phyloP scores from a whole-genome alignment of 495 filamentous ascomycete species.

The Platismatia glauca region DNA sequence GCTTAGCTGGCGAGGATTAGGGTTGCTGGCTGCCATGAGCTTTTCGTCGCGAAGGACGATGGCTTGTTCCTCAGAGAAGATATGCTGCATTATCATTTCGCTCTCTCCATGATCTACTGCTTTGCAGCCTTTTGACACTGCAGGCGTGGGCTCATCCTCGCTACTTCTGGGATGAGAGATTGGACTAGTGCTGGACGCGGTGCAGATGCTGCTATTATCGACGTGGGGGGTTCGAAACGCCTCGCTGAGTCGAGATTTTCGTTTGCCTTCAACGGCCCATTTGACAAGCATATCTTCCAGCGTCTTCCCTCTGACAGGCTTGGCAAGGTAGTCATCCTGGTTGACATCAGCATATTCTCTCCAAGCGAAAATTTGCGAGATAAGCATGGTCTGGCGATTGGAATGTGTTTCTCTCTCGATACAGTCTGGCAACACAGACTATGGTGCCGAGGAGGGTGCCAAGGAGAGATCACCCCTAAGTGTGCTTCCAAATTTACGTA shows the following conservation, averaged over 20 bases:
- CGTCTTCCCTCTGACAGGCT: conserved; percentile 59
- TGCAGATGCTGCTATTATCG: conserved; percentile 20
- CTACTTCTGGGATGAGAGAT: not conserved
- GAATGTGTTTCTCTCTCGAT: not conserved
- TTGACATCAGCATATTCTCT: not conserved
- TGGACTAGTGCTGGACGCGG: not conserved
- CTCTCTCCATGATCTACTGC: conserved; percentile 16
- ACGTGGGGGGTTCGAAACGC: not conserved
- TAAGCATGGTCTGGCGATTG: not conserved
- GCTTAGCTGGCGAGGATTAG: not conserved
- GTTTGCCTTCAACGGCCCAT: conserved; percentile 33
- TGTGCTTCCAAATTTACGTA: not conserved
- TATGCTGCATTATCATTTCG: conserved; percentile 26
- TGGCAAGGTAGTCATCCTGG: conserved; percentile 66
- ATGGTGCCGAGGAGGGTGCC: not conserved
- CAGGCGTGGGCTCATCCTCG: not conserved
- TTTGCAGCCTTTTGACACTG: not conserved
- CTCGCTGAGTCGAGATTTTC: conserved; percentile 4
- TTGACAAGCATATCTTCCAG: conserved; percentile 65
- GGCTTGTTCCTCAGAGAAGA: conserved; percentile 39
- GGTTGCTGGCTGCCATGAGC: conserved; percentile 33
- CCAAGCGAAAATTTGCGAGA: not conserved
- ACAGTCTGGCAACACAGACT: not conserved
- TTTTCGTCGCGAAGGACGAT: conserved; percentile 38
- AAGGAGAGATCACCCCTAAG: not conserved